Evolutionary conservation across 805 yeast species (phyloP), one percentile per base, ranked within the genome.

Genomic region (Wickerhamomyces canadensis): DNA sequence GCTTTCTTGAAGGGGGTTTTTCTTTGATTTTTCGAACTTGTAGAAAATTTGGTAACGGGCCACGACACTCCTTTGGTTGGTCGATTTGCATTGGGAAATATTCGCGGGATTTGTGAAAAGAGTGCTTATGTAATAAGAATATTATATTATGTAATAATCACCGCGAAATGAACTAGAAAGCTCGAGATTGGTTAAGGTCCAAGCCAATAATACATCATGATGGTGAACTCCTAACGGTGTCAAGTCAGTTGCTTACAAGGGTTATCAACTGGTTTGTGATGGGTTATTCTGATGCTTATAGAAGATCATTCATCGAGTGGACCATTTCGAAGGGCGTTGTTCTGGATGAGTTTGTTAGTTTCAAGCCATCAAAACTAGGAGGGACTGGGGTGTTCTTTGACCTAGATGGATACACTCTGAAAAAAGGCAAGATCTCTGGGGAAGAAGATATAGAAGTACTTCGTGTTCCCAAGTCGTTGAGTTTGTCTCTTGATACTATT

Each of bases 301-400:
- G 23, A 21, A 7, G 10, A 10, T 21, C 23, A 21, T 21, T 29
- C 11, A 25, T 52, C 18, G 16, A 33, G 13, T 52, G 54, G 54
- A 31, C 43, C 3, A 19, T 27, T 3, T 19, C 35, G 0, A 32
- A 35, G 6, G 51, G 54, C 0, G 31, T 31, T 11, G 18, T 14
- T 1, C 11, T 43, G 8, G 41, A 44, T 8, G 35, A 49, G 2
- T 33, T 30, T 14, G 16, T 53, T 28, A 25, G 36, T 6, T 32
- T 61, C 24, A 48, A 45, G 34, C 32, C 38, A 4, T 60, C 65
- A 1, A 15, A 43, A 2, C 43, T 50, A 3, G 63, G 64, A 3
- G 70, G 75, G 6, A 46, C 57, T 1, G 72, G 70, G 2, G 56
- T 66, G 2, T 65, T 61, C 44, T 55, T 48, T 16, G 41, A 47